Evolutionary conservation across 2,329 filamentous ascomycete species (phyloP).

Genomic region (Exophiala spinifera): DNA sequence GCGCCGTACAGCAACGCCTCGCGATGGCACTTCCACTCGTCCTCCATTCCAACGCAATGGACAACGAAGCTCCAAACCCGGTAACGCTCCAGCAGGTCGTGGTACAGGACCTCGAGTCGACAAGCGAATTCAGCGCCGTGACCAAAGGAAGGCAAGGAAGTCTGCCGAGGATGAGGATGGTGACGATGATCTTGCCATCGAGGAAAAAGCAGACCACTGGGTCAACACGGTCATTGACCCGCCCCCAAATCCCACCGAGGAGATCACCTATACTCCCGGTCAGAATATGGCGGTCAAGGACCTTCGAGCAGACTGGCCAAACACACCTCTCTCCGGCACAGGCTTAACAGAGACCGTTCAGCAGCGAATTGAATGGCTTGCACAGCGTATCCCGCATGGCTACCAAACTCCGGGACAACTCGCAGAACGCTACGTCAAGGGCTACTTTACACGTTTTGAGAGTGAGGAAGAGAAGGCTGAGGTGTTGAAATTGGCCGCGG

Average conservation of each 20-base stretch:
- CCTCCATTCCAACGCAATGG: not conserved
- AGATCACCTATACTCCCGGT: slow-evolving; percentile 21
- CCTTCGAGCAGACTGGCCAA: slow-evolving; percentile 29
- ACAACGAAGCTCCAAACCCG: not conserved
- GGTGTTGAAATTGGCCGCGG: slow-evolving; percentile 23
- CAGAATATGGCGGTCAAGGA: slow-evolving; percentile 18
- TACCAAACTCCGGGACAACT: slow-evolving; percentile 28
- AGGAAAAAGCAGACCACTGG: slow-evolving; percentile 11
- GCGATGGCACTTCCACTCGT: not conserved
- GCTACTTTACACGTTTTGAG: slow-evolving; percentile 27
- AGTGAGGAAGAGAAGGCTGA: slow-evolving; percentile 25
- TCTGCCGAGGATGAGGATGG: slow-evolving; percentile 16
- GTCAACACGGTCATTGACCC: slow-evolving; percentile 22
- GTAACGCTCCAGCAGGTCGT: not conserved
- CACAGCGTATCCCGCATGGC: slow-evolving; percentile 28
- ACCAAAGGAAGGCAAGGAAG: slow-evolving; percentile 2
- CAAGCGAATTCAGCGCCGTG: slow-evolving; percentile 10
- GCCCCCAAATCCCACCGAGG: slow-evolving; percentile 26
- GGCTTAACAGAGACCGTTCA: slow-evolving; percentile 26
- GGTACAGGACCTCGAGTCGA: slow-evolving; percentile 4
- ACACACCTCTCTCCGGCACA: slow-evolving; percentile 24
- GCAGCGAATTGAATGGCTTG: slow-evolving; percentile 29
- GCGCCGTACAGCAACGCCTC: slow-evolving; percentile 12
- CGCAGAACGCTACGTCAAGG: slow-evolving; percentile 26
- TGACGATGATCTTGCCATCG: slow-evolving; percentile 5